Conservation (phyloP, 2,329 filamentous ascomycete genomes). For the Lithohypha guttulata region DNA sequence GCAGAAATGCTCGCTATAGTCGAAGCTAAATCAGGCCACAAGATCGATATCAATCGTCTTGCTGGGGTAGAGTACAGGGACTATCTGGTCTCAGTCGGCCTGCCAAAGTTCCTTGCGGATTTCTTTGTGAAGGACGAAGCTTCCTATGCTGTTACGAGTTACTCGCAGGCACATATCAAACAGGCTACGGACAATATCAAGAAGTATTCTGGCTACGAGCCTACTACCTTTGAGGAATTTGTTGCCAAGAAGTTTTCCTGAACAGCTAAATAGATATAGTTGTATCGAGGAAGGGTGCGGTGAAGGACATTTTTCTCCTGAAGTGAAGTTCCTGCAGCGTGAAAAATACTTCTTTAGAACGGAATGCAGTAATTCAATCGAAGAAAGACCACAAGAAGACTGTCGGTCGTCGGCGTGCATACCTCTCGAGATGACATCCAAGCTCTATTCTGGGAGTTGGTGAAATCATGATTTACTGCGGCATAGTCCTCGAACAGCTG, state of each 20-base stretch:
- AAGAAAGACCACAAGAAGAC: no score
- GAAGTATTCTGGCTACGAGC: conserved; percentile 25
- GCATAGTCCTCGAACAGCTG: no score
- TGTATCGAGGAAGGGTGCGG: no score
- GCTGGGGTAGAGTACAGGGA: conserved; percentile 22
- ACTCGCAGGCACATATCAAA: conserved; percentile 13
- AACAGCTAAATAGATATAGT: background rate
- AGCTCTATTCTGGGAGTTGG: no score
- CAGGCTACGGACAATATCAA: conserved; percentile 25
- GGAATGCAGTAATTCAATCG: no score
- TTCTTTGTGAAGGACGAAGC: conserved; percentile 13
- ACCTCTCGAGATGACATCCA: no score
- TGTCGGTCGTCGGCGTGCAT: no score
- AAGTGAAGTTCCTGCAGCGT: no score
- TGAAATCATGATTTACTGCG: no score
- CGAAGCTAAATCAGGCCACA: conserved; percentile 25
- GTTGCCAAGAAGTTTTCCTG: conserved; percentile 11
- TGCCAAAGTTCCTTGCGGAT: conserved; percentile 18
- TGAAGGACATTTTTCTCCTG: no score
- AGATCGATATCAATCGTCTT: conserved; percentile 21
- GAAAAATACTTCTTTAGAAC: no score
- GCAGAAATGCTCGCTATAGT: conserved; percentile 25
- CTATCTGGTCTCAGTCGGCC: conserved; percentile 11
- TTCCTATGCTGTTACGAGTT: conserved; percentile 5
- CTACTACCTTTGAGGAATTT: conserved; percentile 28